Base-by-base conservation (phyloP, 306 rosid species). In the Cicer chorassanicum region DNA sequence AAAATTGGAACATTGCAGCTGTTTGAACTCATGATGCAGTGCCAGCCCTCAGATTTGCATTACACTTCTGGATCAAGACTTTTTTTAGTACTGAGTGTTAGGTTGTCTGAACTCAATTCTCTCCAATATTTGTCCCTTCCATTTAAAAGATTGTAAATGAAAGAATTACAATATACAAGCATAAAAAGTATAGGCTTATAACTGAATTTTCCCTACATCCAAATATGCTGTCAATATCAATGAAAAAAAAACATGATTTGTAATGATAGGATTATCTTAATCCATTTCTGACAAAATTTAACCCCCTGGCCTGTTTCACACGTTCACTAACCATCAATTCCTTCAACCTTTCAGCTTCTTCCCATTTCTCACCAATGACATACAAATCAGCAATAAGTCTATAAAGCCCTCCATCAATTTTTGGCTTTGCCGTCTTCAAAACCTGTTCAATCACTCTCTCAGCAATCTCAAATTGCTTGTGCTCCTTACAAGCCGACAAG, bases 401-500 rank as follows among this genome's bases (percentile, higher is more conserved):
- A 73, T 78, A 85, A 74, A 90, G 41, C 44, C 88, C 96, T 42
- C 82, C 74, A 74, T 85, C 77, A 21, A 64, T 80, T 60, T 86
- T 86, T 0, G 85, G 90, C 41, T 67, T 87, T 39, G 76, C 81
- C 70, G 65, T 80, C 64, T 10, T 66, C 85, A 85, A 57, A 2
- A 78, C 83, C 78, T 72, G 66, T 78, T 75, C 78, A 74, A 85
- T 82, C 70, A 87, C 90, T 65, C 79, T 87, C 77, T 88, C 83
- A 13, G 89, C 90, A 84, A 85, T 83, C 85, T 73, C 89, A 59
- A 86, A 87, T 72, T 70, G 85, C 77, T 46, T 70, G 39, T 84
- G 87, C 68, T 84, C 86, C 88, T 85, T 86, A 71, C 92, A 91
- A 74, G 90, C 89, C 0, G 84, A 82, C 72, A 87, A 75, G 79